Conservation (phyloP, 106 monocot species). For the Apostasia shenzhenica region DNA sequence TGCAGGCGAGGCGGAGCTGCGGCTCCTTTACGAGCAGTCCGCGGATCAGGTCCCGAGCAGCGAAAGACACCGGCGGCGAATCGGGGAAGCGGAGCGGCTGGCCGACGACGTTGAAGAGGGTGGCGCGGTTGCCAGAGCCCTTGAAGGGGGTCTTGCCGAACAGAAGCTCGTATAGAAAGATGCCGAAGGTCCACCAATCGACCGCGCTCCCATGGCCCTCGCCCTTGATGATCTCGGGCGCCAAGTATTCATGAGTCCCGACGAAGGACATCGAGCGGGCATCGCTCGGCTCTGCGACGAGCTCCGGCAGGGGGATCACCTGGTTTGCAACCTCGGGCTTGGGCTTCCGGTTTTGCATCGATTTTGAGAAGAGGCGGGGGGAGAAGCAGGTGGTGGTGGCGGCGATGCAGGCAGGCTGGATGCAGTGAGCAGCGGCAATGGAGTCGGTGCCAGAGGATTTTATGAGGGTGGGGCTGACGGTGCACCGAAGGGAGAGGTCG, state of each 20-base stretch:
- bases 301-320: conserved; percentile 16
- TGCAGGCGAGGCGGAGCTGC: conserved; percentile 6
- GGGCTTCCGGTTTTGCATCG: conserved; percentile 7
- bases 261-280: conserved; percentile 20
- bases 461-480: conserved; percentile 14
- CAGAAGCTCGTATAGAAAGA: conserved; percentile 13
- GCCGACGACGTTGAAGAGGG: conserved; percentile 13
- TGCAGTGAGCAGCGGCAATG: neutral
- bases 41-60: conserved; percentile 10
- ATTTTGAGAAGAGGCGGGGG: conserved; percentile 5
- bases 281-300: conserved; percentile 16
- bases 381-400: conserved; percentile 16
- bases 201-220: conserved; percentile 18
- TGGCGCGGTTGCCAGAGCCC: conserved; percentile 13
- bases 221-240: neutral
- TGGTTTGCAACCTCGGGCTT: conserved; percentile 10
- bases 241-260: conserved; percentile 22
- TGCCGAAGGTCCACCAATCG: conserved; percentile 22
- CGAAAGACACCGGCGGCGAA: conserved; percentile 4
- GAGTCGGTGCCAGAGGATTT: conserved; percentile 10
- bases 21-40: conserved; percentile 19
- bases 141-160: conserved; percentile 22
- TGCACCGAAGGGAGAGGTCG: conserved; percentile 35
- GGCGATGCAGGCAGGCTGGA: conserved; percentile 10
- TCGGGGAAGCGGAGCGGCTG: conserved; percentile 15